Evolutionary conservation across 805 yeast species (phyloP), one percentile per base, ranked within the genome.

Genomic region (Kockiozyma suomiensis): DNA sequence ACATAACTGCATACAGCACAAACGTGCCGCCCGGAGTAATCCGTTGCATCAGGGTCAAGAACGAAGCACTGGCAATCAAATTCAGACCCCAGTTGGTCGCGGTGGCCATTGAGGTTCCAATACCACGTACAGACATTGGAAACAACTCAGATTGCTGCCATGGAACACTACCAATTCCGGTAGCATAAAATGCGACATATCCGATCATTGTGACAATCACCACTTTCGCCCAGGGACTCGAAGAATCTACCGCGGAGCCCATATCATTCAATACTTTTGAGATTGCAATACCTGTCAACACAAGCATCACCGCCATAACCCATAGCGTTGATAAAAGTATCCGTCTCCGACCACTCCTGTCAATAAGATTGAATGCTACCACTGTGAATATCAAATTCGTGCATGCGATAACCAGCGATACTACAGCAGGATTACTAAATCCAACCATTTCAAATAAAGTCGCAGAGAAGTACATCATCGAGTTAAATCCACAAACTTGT

Each of bases 141-240:
- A 94, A 91, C 71, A 93, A 77, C 75, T 93, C 99, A 59, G 93
- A 88, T 72, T 94, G 97, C 72, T 92, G 97, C 99, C 99, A 93
- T 58, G 98, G 97, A 57, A 90, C 94, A 74, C 92, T 92, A 76
- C 99, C 99, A 67, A 92, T 89, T 68, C 98, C 98, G 66, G 90
- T 78, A 51, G 97, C 97, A 72, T 92, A 93, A 55, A 87, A 84
- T 2, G 96, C 97, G 46, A 92, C 97, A 71, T 79, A 94, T 38
- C 84, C 73, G 62, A 93, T 89, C 88, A 92, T 91, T 54, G 90
- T 85, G 38, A 90, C 80, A 64, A 94, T 87, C 55, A 93, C 84
- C 12, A 91, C 85, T 62, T 88, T 83, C 25, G 97, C 96, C 97
- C 97, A 91, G 4, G 66, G 51, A 21, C 60, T 54, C n/a, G 59